Percentiles rank a stretch among this genome's conserved stretches.
phyloP scores from a whole-genome alignment of 2,329 filamentous ascomycete genomes.

The Dryadomyces quercivorus region DNA sequence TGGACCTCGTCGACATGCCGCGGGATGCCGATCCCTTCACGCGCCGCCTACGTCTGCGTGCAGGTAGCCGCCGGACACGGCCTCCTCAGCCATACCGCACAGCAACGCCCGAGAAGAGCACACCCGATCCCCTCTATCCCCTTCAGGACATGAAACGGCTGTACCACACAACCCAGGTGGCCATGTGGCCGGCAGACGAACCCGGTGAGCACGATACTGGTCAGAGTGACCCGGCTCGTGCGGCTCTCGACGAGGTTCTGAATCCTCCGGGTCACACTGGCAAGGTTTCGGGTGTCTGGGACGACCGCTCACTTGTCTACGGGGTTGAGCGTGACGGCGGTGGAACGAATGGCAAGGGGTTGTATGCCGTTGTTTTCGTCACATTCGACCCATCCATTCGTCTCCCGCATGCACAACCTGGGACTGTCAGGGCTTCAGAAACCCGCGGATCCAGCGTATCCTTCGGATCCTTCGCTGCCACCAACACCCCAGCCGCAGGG shows the following conservation, averaged over 20 bases:
- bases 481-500: too few species aligned
- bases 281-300: slow-evolving; percentile 27
- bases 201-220: neutral
- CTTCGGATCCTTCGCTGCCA: too few species aligned
- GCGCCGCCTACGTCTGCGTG: slow-evolving; percentile 34
- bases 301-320: slow-evolving; percentile 37
- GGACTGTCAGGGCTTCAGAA: neutral
- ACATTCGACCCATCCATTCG: slow-evolving; percentile 28
- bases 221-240: slow-evolving; percentile 15
- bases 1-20: slow-evolving; percentile 47
- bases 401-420: neutral
- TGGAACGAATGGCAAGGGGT: neutral
- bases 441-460: neutral
- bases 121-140: slow-evolving; percentile 11
- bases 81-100: neutral
- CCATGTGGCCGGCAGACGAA: slow-evolving; percentile 23
- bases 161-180: slow-evolving; percentile 14
- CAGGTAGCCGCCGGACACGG: slow-evolving; percentile 27
- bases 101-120: neutral
- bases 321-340: slow-evolving; percentile 16
- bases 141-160: slow-evolving; percentile 13
- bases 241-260: slow-evolving; percentile 24
- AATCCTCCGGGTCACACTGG: slow-evolving; percentile 25
- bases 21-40: slow-evolving; percentile 18
- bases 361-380: slow-evolving; percentile 25